Percentiles rank a stretch among this genome's conserved stretches.
Evolutionary conservation across 2,329 filamentous ascomycete species (phyloP).

Genomic region (Whalleya microplaca): DNA sequence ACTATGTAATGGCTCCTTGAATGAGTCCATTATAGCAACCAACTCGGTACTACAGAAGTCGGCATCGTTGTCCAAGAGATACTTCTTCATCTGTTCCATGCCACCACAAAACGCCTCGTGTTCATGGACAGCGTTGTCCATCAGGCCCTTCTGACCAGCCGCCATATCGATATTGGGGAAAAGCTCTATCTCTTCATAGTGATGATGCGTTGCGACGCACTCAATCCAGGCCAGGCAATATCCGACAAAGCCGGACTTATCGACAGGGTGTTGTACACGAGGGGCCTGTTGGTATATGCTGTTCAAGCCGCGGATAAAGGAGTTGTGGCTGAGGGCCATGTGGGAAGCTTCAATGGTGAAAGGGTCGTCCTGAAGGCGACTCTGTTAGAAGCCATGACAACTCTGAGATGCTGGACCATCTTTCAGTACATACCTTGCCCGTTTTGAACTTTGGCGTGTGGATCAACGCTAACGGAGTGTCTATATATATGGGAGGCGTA

Average conservation of each 20-base stretch:
- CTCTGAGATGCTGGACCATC: neutral
- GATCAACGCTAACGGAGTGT: slow-evolving; percentile 22
- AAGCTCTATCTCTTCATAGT: slow-evolving; percentile 27
- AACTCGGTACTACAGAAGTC: slow-evolving; percentile 11
- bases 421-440: slow-evolving; percentile 45
- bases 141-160: slow-evolving; percentile 19
- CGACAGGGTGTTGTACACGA: slow-evolving; percentile 4
- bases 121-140: slow-evolving; percentile 21
- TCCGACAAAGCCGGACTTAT: slow-evolving; percentile 27
- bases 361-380: slow-evolving; percentile 16
- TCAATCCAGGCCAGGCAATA: slow-evolving; percentile 27
- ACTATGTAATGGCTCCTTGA: slow-evolving; percentile 20
- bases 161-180: slow-evolving; percentile 28
- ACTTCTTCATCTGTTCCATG: slow-evolving; percentile 18
- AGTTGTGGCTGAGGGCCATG: slow-evolving; percentile 30
- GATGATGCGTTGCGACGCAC: slow-evolving; percentile 25
- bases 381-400: slow-evolving; percentile 4
- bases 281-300: slow-evolving; percentile 30
- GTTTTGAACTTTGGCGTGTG: slow-evolving; percentile 35
- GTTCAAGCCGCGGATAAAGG: slow-evolving; percentile 31
- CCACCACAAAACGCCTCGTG: slow-evolving; percentile 24
- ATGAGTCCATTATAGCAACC: slow-evolving; percentile 26
- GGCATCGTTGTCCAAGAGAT: slow-evolving; percentile 9
- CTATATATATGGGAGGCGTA: slow-evolving; percentile 18
- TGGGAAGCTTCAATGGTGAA: slow-evolving; percentile 30